A percentile compares a stretch with the other conserved stretches of the same genome.
phyloP scores from a whole-genome alignment of 495 filamentous ascomycete genomes.

The Hypoxylon fuscum region DNA sequence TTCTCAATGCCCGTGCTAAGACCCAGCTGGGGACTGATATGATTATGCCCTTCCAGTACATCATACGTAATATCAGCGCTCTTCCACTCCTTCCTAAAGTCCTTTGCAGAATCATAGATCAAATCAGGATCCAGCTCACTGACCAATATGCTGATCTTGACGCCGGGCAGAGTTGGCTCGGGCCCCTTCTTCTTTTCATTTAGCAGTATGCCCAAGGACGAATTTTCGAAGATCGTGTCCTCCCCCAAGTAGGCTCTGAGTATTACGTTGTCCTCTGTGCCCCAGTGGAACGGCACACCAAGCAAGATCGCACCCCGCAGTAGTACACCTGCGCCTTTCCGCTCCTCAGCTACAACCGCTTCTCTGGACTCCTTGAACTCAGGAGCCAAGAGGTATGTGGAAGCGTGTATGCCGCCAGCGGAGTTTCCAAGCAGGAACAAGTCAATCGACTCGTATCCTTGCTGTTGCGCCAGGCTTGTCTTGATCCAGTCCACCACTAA shows the following conservation, averaged over 20 bases:
- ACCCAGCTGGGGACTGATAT: slow-evolving; percentile 51
- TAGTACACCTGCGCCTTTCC: slow-evolving; percentile 34
- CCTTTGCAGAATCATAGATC: slow-evolving; percentile 42
- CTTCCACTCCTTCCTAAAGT: slow-evolving; percentile 47
- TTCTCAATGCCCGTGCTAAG: slow-evolving; percentile 49
- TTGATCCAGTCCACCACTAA: slow-evolving; percentile 50
- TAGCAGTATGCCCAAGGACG: slow-evolving; percentile 44
- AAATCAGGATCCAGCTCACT: slow-evolving; percentile 52
- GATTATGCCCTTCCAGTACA: slow-evolving; percentile 53
- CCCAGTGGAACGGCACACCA: slow-evolving; percentile 52
- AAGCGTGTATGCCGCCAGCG: slow-evolving; percentile 52
- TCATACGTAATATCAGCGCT: slow-evolving; percentile 41
- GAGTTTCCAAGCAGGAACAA: slow-evolving; percentile 55
- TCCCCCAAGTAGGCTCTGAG: slow-evolving; percentile 45
- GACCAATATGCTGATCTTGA: slow-evolving; percentile 44
- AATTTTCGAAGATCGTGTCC: slow-evolving; percentile 39
- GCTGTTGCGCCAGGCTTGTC: slow-evolving; percentile 23
- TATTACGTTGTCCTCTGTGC: slow-evolving; percentile 27
- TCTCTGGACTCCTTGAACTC: slow-evolving; percentile 41
- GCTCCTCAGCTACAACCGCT: slow-evolving; percentile 17
- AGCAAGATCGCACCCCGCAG: slow-evolving; percentile 47
- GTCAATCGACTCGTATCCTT: slow-evolving; percentile 42
- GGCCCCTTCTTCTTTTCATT: slow-evolving; percentile 34
- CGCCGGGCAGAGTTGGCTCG: slow-evolving; percentile 33
- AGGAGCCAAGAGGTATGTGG: slow-evolving; percentile 48